Evolutionary conservation across 345 rosid species (phyloP).

Genomic region (Syzygium oleosum): DNA sequence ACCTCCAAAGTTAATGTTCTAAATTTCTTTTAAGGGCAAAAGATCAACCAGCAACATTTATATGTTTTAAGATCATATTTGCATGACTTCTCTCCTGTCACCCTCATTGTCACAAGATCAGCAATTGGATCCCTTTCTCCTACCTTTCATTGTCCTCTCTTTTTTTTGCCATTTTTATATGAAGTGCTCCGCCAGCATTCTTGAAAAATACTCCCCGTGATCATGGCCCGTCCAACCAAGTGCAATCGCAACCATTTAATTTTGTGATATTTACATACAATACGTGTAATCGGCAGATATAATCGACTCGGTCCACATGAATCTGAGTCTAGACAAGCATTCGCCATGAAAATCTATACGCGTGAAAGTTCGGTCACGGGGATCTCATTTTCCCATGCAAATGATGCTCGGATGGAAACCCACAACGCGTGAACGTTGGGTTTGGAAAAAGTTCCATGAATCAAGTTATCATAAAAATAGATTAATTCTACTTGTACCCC

Average conservation of each 20-base stretch:
- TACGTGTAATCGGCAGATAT: background rate
- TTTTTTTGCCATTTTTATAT: background rate
- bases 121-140: background rate
- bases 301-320: background rate
- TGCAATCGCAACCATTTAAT: background rate
- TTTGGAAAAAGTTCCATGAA: accelerated
- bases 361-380: background rate
- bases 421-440: background rate
- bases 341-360: background rate
- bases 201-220: background rate
- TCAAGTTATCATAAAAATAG: too few relatives aligned
- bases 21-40: background rate
- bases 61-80: background rate
- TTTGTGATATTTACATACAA: background rate
- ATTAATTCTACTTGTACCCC: background rate
- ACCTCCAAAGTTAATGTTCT: background rate
- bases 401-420: background rate
- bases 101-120: background rate
- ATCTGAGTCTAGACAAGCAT: background rate
- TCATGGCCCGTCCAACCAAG: background rate
- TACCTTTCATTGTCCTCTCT: background rate
- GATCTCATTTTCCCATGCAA: background rate
- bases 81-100: background rate
- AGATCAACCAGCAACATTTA: background rate
- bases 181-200: background rate